Base-by-base conservation (phyloP, 2,329 filamentous ascomycete genomes). In the Dactylellina parvicollis region DNA sequence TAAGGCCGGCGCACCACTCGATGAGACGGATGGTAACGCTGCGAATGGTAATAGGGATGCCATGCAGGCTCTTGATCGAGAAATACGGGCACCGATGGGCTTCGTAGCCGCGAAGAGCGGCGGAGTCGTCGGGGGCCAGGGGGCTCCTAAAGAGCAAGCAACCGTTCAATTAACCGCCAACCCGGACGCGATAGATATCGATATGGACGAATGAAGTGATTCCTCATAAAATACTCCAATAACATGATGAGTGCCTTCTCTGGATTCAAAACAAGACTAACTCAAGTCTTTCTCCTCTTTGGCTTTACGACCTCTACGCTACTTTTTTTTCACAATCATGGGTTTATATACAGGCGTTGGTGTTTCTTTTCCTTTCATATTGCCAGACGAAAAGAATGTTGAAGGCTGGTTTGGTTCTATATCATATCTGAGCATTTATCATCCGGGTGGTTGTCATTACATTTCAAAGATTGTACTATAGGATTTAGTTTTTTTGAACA, bases 21-120 rank as follows among this genome's bases (percentile, higher is more conserved):
- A 82, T 62, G 83, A 82, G 44, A 83, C 80, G 36, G 81, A 81
- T 22, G 81, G 81, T 65, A 81, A 81, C 20, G 83, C 84, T 52
- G 78, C 80, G 8, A 84, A 79, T 22, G 82, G 87, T 62, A 84
- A 85, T 38, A 86, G 86, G 2, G 93, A 97, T 81, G 92, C 92
- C 20, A 97, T 97, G 92, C 91, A 89, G 40, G 90, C 90, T 20
- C 83, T 98, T 73, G 94, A 97, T 80, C 86, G 92, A 76, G 91
- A 97, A 81, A 90, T 92, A n/a, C 86, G 89, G 67, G 94, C 93
- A 4, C 93, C 94, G 0, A 87, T 89, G 22, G 95, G 95, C 20
- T 99, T 99, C 78, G 94, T 99, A 28, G 89, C 93, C 20, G 91
- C 95, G 26, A 95, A 88, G 79, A 90, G 88, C 36, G 91, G 75